phyloP scores from a whole-genome alignment of 2,329 filamentous ascomycete species.

The Podosphaera fusca region DNA sequence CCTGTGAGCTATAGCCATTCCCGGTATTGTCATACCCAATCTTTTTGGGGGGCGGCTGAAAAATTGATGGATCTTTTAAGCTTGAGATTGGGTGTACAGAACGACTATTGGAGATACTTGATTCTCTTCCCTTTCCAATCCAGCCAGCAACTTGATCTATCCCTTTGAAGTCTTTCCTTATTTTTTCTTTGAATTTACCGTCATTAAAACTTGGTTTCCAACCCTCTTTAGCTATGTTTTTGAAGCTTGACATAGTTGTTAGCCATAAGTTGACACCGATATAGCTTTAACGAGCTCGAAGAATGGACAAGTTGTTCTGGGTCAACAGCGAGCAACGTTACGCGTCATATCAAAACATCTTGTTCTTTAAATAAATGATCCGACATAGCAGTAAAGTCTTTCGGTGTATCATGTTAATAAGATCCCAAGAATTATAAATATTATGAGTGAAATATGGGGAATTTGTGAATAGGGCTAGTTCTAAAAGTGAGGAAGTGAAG shows the following conservation, averaged over 20 bases:
- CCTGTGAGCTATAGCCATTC: conserved; percentile 9
- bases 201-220: conserved; percentile 30
- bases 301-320: too few relatives aligned
- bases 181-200: conserved; percentile 26
- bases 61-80: conserved; percentile 38
- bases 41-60: conserved; percentile 43
- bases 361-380: too few relatives aligned
- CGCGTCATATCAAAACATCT: too few relatives aligned
- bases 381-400: too few relatives aligned
- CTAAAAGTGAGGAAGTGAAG: too few relatives aligned
- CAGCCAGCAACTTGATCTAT: conserved; percentile 16
- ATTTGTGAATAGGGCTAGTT: too few relatives aligned
- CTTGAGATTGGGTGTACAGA: conserved; percentile 28
- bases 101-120: conserved; percentile 4
- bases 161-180: conserved; percentile 21
- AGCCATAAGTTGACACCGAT: not conserved
- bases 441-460: too few relatives aligned
- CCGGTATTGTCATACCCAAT: conserved; percentile 3
- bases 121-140: conserved; percentile 17
- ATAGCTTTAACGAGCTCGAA: too few relatives aligned
- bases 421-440: too few relatives aligned
- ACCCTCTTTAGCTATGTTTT: conserved; percentile 24
- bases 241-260: conserved; percentile 22
- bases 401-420: too few relatives aligned
- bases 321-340: too few relatives aligned